A percentile compares a stretch with the other conserved stretches of the same genome.
Conservation (phyloP, 352 stramenopile genomes). For the Phytophthora europaea region DNA sequence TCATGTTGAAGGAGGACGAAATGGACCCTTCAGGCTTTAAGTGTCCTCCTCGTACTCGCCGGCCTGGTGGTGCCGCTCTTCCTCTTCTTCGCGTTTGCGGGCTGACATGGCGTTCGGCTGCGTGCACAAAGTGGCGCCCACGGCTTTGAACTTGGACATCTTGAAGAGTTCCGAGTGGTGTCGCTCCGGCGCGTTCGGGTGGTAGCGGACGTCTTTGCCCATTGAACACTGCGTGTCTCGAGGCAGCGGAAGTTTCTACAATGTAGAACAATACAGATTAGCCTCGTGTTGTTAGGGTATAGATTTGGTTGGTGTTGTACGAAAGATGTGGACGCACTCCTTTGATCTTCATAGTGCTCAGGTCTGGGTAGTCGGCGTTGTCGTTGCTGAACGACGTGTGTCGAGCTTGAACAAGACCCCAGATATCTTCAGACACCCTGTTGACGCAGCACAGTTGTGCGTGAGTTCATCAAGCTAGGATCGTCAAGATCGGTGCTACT, state of each 20-base stretch:
- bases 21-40: background rate
- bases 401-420: conserved; percentile 71
- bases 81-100: conserved; percentile 10
- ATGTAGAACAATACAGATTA: background rate
- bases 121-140: conserved; percentile 72
- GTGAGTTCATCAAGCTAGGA: background rate
- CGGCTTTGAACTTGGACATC: conserved; percentile 90
- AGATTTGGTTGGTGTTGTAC: background rate
- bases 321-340: conserved; percentile 49
- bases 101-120: conserved; percentile 50
- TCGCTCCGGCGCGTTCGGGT: conserved; percentile 42
- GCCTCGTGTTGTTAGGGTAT: background rate
- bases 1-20: conserved; percentile 21
- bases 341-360: conserved; percentile 87
- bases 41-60: conserved; percentile 6
- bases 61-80: conserved; percentile 6
- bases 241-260: conserved; percentile 78
- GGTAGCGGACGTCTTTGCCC: conserved; percentile 68
- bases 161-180: conserved; percentile 74
- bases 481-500: background rate
- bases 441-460: background rate
- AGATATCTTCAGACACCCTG: conserved; percentile 82
- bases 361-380: conserved; percentile 76
- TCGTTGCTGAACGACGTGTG: conserved; percentile 77
- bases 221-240: conserved; percentile 80